These are phyloP conservation scores for Protomyces arabidopsidicola DNA, from an alignment of 1,139 yeast genomes.

Conservation along the genomic window DNA sequence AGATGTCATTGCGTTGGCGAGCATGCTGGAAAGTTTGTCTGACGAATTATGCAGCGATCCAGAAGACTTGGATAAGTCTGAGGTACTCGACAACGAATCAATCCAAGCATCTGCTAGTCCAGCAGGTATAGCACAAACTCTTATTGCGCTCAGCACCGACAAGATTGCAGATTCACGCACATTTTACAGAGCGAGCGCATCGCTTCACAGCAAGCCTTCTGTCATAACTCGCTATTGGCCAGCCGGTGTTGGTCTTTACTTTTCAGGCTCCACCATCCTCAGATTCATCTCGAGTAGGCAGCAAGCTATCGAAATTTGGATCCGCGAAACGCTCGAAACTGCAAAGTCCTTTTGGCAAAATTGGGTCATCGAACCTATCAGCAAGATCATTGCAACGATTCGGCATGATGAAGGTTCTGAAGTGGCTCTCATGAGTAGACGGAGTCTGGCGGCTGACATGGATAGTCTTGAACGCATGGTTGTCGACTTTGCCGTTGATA, in stretches of 20 bases:
- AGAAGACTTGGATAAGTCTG: slow-evolving; percentile 7
- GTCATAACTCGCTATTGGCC: slow-evolving; percentile 17
- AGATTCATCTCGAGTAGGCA: background rate
- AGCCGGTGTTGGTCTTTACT: background rate
- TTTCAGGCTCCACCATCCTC: background rate
- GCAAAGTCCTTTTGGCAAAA: slow-evolving; percentile 62
- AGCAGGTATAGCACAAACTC: slow-evolving; percentile 21
- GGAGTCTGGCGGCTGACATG: slow-evolving; percentile 71
- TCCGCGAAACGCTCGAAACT: slow-evolving; percentile 45
- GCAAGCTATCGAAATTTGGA: slow-evolving; percentile 44
- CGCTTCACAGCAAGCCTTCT: slow-evolving; percentile 3
- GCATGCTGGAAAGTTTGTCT: slow-evolving; percentile 10
- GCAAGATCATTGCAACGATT: slow-evolving; percentile 68
- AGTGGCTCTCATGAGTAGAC: slow-evolving; percentile 72
- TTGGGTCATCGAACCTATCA: slow-evolving; percentile 79
- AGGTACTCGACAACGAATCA: background rate
- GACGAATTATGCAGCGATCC: slow-evolving; percentile 15
- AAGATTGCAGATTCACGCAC: background rate
- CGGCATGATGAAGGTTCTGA: slow-evolving; percentile 71
- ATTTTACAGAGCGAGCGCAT: background rate
- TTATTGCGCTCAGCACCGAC: background rate
- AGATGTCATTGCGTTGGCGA: slow-evolving; percentile 16
- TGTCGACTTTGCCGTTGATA: slow-evolving; percentile 54
- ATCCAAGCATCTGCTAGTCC: background rate
- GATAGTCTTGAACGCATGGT: slow-evolving; percentile 85